Evolutionary conservation across 2,329 filamentous ascomycete genomes (phyloP).

Genomic region (Lomentospora prolificans): DNA sequence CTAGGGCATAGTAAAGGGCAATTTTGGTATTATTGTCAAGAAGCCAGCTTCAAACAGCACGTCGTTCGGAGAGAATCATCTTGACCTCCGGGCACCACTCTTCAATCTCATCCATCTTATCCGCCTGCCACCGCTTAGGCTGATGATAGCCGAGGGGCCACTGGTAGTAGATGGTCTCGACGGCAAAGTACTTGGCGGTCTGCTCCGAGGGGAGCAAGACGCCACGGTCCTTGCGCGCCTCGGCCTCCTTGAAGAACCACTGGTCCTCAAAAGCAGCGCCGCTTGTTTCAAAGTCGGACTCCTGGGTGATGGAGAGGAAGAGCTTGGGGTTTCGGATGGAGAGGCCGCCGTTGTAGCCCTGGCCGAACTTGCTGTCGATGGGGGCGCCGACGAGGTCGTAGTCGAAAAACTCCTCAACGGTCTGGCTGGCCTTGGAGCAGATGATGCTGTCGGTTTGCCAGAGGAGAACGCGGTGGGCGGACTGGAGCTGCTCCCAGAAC

Average conservation of each 20-base stretch:
- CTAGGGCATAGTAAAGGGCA: no score
- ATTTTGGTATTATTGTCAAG: no score
- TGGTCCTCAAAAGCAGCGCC: conserved; percentile 21
- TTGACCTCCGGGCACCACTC: neutral
- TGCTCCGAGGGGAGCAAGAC: conserved; percentile 16
- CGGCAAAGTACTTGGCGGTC: conserved; percentile 18
- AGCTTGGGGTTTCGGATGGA: conserved; percentile 21
- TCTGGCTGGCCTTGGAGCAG: conserved; percentile 19
- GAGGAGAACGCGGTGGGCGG: conserved; percentile 23
- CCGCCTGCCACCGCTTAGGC: neutral
- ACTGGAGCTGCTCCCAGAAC: conserved; percentile 26
- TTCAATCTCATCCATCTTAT: neutral
- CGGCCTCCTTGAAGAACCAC: conserved; percentile 21
- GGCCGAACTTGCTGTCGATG: conserved; percentile 13
- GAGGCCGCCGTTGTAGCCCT: conserved; percentile 22
- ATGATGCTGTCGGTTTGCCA: conserved; percentile 30
- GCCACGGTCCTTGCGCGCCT: conserved; percentile 13
- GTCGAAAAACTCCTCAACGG: conserved; percentile 24
- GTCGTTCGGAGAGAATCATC: neutral
- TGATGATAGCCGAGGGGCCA: neutral
- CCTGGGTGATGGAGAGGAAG: conserved; percentile 15
- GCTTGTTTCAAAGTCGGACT: conserved; percentile 13
- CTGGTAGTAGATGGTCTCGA: conserved; percentile 13
- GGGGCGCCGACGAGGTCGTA: conserved; percentile 26
- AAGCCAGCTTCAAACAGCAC: neutral